These are phyloP conservation scores for Cinnamomum micranthum DNA, from an alignment of 164 flowering plant species.

Conservation along the genomic window DNA sequence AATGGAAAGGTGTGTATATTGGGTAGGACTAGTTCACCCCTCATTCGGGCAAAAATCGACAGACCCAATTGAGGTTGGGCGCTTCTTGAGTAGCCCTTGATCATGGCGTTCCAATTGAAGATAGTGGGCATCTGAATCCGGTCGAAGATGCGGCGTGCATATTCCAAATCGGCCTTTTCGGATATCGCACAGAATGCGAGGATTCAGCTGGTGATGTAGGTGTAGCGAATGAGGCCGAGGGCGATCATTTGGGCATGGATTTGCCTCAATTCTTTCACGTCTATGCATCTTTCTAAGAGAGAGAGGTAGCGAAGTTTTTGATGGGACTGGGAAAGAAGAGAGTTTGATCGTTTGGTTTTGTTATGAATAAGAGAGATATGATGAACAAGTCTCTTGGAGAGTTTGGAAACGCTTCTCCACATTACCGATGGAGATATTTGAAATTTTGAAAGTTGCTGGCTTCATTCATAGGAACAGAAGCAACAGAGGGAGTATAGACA, in stretches of 20 bases:
- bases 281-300: conserved; percentile 5
- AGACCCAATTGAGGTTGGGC: conserved; percentile 11
- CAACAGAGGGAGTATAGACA: too few relatives aligned
- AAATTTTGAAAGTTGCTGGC: too few relatives aligned
- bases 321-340: neutral
- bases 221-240: conserved; percentile 10
- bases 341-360: too few relatives aligned
- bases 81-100: conserved; percentile 9
- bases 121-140: conserved; percentile 14
- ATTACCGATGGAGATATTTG: too few relatives aligned
- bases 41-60: neutral
- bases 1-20: neutral
- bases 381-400: too few relatives aligned
- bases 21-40: too few relatives aligned
- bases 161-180: too few relatives aligned
- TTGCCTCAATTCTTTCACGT: conserved; percentile 10
- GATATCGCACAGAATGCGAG: conserved; percentile 7
- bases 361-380: too few relatives aligned
- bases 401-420: too few relatives aligned
- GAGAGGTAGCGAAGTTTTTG: neutral
- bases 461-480: too few relatives aligned
- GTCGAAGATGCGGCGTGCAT: too few relatives aligned
- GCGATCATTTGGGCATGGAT: neutral
- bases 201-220: conserved; percentile 10
- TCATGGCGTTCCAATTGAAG: conserved; percentile 19